These are phyloP conservation scores for Colletotrichum falcatum DNA, from an alignment of 2,329 filamentous ascomycete species.

Conservation along the genomic window DNA sequence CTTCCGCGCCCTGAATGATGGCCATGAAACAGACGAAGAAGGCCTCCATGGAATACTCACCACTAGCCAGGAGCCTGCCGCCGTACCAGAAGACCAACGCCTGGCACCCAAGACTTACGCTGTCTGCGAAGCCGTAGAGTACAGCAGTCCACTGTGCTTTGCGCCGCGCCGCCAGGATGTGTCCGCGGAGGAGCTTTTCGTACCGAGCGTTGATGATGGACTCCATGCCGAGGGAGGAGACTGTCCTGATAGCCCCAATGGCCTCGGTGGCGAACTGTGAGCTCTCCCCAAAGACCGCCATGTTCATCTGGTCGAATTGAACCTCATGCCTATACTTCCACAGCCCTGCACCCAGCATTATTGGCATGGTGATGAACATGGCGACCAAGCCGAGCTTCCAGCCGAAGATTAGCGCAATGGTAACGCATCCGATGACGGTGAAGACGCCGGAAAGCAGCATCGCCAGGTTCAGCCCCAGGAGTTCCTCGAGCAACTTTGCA, in stretches of 20 bases:
- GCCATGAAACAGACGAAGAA: slow-evolving; percentile 74
- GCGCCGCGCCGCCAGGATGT: slow-evolving; percentile 48
- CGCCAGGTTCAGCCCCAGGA: slow-evolving; percentile 49
- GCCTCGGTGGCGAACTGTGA: slow-evolving; percentile 73
- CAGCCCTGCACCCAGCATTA: slow-evolving; percentile 51
- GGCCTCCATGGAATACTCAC: slow-evolving; percentile 52
- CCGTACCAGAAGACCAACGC: slow-evolving; percentile 69
- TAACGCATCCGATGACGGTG: slow-evolving; percentile 47
- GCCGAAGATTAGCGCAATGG: slow-evolving; percentile 48
- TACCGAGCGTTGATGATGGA: slow-evolving; percentile 60
- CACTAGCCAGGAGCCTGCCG: slow-evolving; percentile 43
- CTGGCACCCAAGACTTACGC: slow-evolving; percentile 53
- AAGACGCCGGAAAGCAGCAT: slow-evolving; percentile 47
- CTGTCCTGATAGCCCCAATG: slow-evolving; percentile 72
- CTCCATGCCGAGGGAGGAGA: slow-evolving; percentile 71
- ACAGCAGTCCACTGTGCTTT: slow-evolving; percentile 50
- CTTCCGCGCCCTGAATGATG: slow-evolving; percentile 75
- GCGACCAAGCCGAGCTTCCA: slow-evolving; percentile 55
- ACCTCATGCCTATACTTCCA: slow-evolving; percentile 60
- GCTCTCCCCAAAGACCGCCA: slow-evolving; percentile 68
- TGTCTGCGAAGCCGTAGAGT: slow-evolving; percentile 53
- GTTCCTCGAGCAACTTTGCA: slow-evolving; percentile 49
- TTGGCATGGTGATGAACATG: slow-evolving; percentile 51
- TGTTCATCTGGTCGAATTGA: slow-evolving; percentile 69
- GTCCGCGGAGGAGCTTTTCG: slow-evolving; percentile 49